Evolutionary conservation across 208 protist genomes (phyloP), one percentile per base, ranked within the genome.

Genomic region (Vickermania spadyakhi): DNA sequence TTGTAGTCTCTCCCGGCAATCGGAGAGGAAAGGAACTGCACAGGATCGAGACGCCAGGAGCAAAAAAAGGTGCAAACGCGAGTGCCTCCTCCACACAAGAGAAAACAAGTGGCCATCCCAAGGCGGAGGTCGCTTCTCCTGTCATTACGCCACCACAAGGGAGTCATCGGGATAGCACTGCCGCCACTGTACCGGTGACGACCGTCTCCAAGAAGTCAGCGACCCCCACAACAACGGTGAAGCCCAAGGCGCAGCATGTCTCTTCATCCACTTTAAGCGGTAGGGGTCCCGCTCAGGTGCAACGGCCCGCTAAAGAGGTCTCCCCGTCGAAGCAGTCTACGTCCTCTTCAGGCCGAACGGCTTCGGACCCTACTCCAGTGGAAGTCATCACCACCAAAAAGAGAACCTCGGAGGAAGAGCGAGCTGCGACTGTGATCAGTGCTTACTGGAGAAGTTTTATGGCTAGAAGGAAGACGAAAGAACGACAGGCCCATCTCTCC

Each of bases 391-490:
- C 29, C 25, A 51, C 11, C 14, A 36, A 49, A 28, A 57, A 28
- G 29, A 22, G 1, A 52, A 14, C 28, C 36, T 23, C 25, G 58
- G 65, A n/a, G 42, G 60, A 59, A 21, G 23, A 45, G 18, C 14
- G 23, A 22, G 78, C 78, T 25, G 78, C 54, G 54, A 68, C 31
- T 18, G 22, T 55, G 42, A 77, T 85, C 18, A 29, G 41, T 21
- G 58, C 50, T 4, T 73, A 60, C 66, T 85, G 62, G 60, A 30
- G 51, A 18, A 36, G 56, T 14, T 29, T 60, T 41, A 49, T 28
- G n/a, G 52, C 52, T 22, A 60, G 62, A 13, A 62, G 57, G 30
- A 28, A 50, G 28, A 30, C 60, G 18, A 58, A 21, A 27, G 59
- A 60, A 1, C 42, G 41, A 0, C 27, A 55, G 7, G 53, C 36